Percentiles rank a stretch among this genome's conserved stretches.
These are phyloP conservation scores for Hyaloscypha bicolor DNA, from an alignment of 495 filamentous ascomycete species.

Conservation along the genomic window DNA sequence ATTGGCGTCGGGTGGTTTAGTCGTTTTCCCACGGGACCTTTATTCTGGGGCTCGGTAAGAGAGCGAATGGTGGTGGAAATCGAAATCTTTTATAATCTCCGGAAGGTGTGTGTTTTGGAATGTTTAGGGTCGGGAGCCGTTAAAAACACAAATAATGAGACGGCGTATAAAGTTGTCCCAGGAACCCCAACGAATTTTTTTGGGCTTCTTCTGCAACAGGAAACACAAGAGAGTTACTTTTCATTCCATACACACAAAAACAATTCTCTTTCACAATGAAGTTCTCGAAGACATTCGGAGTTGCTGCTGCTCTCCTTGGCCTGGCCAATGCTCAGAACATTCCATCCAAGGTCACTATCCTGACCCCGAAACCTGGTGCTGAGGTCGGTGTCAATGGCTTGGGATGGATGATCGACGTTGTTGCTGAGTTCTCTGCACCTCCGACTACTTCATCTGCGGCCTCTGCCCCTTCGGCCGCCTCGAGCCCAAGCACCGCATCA, in stretches of 20 bases:
- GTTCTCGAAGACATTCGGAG: not conserved
- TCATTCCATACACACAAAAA: not conserved
- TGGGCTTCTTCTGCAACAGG: not conserved
- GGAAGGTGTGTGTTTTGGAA: no score
- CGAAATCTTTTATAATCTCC: no score
- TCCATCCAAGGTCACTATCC: not conserved
- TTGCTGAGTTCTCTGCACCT: conserved; percentile 6
- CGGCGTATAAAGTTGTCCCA: no score
- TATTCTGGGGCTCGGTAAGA: no score
- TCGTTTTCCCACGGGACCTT: no score
- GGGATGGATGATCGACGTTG: conserved; percentile 3
- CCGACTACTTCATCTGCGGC: not conserved
- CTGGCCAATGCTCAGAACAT: conserved; percentile 5
- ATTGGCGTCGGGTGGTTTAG: no score
- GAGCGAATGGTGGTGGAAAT: no score
- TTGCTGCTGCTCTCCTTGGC: not conserved
- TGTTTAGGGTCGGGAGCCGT: no score
- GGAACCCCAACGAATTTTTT: not conserved
- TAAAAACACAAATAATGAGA: no score
- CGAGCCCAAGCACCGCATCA: not conserved
- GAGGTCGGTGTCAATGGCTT: conserved; percentile 5
- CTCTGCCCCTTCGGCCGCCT: not conserved
- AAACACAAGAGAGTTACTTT: not conserved
- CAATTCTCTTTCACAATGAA: not conserved
- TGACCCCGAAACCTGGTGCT: not conserved